Conservation (phyloP, 495 filamentous ascomycete species). For the Podospora pseudoanserina region DNA sequence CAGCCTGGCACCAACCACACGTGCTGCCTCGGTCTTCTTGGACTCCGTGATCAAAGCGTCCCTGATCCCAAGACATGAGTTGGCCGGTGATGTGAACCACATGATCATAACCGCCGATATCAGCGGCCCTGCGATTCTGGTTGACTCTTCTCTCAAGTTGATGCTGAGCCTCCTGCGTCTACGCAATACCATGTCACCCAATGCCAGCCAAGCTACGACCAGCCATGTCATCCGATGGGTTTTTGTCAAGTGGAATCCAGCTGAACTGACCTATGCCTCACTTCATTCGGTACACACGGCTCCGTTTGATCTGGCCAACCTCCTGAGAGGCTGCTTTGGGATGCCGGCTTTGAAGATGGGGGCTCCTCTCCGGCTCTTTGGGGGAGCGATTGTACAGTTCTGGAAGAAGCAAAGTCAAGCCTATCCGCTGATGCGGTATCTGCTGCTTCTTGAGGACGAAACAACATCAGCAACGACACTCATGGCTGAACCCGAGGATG, state of each 20-base stretch:
- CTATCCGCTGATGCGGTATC: conserved; percentile 35
- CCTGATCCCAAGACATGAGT: conserved; percentile 58
- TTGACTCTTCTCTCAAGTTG: conserved; percentile 71
- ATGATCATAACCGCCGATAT: conserved; percentile 73
- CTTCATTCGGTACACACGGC: conserved; percentile 39
- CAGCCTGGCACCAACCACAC: conserved; percentile 64
- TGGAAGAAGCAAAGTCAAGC: conserved; percentile 29
- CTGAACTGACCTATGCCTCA: conserved; percentile 39
- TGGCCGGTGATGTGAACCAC: conserved; percentile 60
- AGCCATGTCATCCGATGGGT: conserved; percentile 76
- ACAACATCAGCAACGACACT: neutral
- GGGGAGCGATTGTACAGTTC: conserved; percentile 36
- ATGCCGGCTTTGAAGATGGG: conserved; percentile 26
- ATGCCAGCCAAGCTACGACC: conserved; percentile 58
- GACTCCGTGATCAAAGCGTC: conserved; percentile 59
- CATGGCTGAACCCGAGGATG: neutral
- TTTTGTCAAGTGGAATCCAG: conserved; percentile 70
- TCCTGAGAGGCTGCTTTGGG: conserved; percentile 45
- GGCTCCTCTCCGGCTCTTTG: conserved; percentile 33
- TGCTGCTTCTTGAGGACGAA: conserved; percentile 38
- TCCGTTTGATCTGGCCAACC: conserved; percentile 42
- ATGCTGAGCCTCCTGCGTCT: conserved; percentile 63
- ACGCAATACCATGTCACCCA: conserved; percentile 60
- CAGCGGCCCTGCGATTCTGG: conserved; percentile 74
- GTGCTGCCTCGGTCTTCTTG: conserved; percentile 77